A percentile compares a stretch with the other conserved stretches of the same genome.
Conservation (phyloP, 2,329 filamentous ascomycete species). For the Ampelomyces quisqualis region DNA sequence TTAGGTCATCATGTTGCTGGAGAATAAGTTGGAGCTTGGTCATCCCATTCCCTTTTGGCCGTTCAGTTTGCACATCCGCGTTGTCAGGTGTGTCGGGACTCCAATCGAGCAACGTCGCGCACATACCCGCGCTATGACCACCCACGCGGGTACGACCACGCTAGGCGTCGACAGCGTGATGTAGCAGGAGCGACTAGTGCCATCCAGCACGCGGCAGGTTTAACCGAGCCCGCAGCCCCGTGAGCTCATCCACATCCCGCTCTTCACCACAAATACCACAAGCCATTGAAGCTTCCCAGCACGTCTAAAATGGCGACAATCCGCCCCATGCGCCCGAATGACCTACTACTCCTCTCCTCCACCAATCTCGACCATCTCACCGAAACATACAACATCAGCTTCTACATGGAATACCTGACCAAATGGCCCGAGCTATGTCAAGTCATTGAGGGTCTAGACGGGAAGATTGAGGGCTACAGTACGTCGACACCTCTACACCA, state of each 20-base stretch:
- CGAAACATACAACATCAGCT: slow-evolving; percentile 95
- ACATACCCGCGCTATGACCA: too few relatives aligned
- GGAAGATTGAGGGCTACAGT: slow-evolving; percentile 96
- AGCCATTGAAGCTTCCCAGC: not conserved
- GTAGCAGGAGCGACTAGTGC: too few relatives aligned
- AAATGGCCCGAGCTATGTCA: slow-evolving; percentile 96
- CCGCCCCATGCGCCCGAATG: slow-evolving; percentile 66
- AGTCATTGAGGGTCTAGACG: slow-evolving; percentile 80
- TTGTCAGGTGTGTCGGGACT: too few relatives aligned
- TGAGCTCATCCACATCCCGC: slow-evolving; percentile 7
- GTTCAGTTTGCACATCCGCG: too few relatives aligned
- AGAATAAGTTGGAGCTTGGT: too few relatives aligned
- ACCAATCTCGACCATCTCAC: slow-evolving; percentile 95
- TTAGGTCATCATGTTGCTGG: too few relatives aligned
- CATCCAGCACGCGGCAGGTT: too few relatives aligned
- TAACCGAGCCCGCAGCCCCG: slow-evolving; percentile 23
- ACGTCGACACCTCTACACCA: too few relatives aligned
- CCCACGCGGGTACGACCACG: too few relatives aligned
- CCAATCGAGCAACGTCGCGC: too few relatives aligned
- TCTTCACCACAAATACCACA: slow-evolving; percentile 1
- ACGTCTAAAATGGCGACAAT: slow-evolving; percentile 71
- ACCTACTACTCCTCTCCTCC: slow-evolving; percentile 85
- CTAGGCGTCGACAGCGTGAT: too few relatives aligned
- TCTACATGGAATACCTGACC: slow-evolving; percentile 94
- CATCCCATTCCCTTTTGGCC: too few relatives aligned